A percentile compares a stretch with the other conserved stretches of the same genome.
Evolutionary conservation across 2,329 filamentous ascomycete species (phyloP).

Genomic region (Exophiala spinifera): DNA sequence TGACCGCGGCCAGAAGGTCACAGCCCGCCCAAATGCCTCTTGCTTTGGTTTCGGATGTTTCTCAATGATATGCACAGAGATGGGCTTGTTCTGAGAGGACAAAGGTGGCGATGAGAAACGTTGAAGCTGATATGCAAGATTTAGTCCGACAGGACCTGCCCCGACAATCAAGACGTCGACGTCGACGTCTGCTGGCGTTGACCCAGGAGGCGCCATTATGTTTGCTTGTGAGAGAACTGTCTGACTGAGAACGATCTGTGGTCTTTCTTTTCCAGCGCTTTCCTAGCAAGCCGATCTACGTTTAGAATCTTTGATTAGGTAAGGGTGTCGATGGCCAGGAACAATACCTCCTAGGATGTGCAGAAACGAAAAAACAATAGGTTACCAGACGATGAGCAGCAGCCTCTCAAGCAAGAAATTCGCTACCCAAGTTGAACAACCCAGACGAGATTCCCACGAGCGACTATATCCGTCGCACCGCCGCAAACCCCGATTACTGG

Average conservation of each 20-base stretch:
- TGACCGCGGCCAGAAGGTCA: conserved; percentile 53
- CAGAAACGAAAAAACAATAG: too few species aligned
- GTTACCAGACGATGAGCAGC: too few species aligned
- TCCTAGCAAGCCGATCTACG: too few species aligned
- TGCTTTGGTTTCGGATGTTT: conserved; percentile 49
- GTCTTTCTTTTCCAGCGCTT: not conserved
- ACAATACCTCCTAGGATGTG: too few species aligned
- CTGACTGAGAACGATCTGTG: not conserved
- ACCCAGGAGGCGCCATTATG: not conserved
- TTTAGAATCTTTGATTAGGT: too few species aligned
- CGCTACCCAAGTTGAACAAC: too few species aligned
- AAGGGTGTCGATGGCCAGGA: too few species aligned
- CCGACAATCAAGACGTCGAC: conserved; percentile 33
- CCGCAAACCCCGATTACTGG: too few species aligned
- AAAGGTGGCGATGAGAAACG: conserved; percentile 31
- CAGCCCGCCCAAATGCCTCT: conserved; percentile 53
- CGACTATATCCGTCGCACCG: too few species aligned
- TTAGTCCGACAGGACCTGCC: conserved; percentile 25
- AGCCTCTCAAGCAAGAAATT: too few species aligned
- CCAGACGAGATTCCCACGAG: too few species aligned
- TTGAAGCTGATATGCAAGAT: conserved; percentile 23
- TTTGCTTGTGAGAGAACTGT: too few species aligned
- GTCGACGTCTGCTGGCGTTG: conserved; percentile 4
- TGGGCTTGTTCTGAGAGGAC: conserved; percentile 9
- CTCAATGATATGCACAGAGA: conserved; percentile 49